These are phyloP conservation scores for Carex littledalei DNA, from an alignment of 176 grass and related monocot species.

Conservation along the genomic window DNA sequence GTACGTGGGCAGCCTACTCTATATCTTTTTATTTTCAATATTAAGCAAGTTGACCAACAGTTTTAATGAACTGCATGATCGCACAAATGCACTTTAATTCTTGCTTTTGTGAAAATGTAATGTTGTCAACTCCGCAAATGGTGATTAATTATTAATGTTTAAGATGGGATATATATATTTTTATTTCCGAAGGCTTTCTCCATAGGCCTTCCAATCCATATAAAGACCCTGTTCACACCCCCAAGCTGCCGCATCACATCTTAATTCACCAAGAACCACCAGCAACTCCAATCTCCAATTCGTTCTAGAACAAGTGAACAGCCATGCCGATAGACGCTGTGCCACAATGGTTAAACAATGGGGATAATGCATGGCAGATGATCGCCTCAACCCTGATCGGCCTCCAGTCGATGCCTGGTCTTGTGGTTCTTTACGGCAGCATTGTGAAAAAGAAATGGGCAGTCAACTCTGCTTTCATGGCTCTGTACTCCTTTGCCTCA, in stretches of 20 bases:
- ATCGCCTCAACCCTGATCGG: constrained; percentile 56
- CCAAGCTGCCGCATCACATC: constrained; percentile 16
- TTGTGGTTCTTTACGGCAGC: constrained; percentile 60
- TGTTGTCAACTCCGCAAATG: not conserved
- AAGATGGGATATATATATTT: not conserved
- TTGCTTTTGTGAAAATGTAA: not conserved
- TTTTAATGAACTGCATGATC: constrained; percentile 9
- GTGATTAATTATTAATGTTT: not conserved
- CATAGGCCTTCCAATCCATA: not conserved
- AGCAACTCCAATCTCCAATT: not conserved
- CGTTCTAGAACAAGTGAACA: not conserved
- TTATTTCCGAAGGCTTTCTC: not conserved
- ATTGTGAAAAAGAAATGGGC: constrained; percentile 88
- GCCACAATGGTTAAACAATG: constrained; percentile 74
- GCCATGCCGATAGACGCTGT: constrained; percentile 24
- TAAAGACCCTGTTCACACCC: not conserved
- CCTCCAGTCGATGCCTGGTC: constrained; percentile 63
- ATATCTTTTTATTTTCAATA: not conserved
- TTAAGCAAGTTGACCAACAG: not conserved
- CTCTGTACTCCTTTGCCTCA: constrained; percentile 67
- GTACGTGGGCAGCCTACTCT: constrained; percentile 2
- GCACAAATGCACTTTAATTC: not conserved
- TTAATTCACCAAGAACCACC: constrained; percentile 4
- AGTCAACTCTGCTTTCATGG: constrained; percentile 82
- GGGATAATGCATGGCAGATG: constrained; percentile 82